Base-by-base conservation (phyloP, 2,329 filamentous ascomycete genomes). In the Phyllosticta citribraziliensis region DNA sequence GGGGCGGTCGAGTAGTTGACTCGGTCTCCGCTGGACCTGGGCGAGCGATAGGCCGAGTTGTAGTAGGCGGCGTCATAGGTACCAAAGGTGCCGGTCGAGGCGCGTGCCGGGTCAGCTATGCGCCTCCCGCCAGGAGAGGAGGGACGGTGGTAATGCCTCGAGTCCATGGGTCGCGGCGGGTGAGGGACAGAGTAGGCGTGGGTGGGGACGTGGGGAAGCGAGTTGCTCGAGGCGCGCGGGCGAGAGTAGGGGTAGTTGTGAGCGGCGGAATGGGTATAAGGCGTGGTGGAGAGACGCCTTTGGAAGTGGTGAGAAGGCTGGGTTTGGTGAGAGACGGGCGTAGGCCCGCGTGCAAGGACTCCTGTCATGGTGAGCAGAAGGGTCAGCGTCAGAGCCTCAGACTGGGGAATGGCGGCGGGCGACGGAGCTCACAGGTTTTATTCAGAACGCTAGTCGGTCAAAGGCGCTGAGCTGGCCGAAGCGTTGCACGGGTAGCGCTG, bases 1-100 rank as follows among this genome's bases (percentile, higher is more conserved):
- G 58, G 77, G 67, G 82, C 79, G n/a, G 79, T 82, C 67, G 68
- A 64, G 17, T 70, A 67, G 66, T 70, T 67, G 19, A 69, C 62
- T 52, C 71, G 68, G 56, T 73, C 72, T 60, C 57, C 71, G 60
- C 72, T 74, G 2, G 70, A 65, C 30, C 72, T 68, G 2, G 73
- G 73, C 10, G 72, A 74, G 17, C 62, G 59, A 17, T 47, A 30
- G 64, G 66, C 52, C 66, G 68, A 20, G 70, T 68, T 54, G 61
- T 67, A 69, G 63, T 71, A 70, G 5, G 68, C 65, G 14, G 66
- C 59, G 61, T 72, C 68, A 58, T 71, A 68, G 62, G 72, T 71
- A 27, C 73, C 71, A 51, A 74, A 74, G 14, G 70, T 73, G 59
- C 72, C 73, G 3, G 72, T 74, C 35, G 73, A 74, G 20, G 72